phyloP scores from a whole-genome alignment of 176 grass and related monocot species.

The Ensete ventricosum region DNA sequence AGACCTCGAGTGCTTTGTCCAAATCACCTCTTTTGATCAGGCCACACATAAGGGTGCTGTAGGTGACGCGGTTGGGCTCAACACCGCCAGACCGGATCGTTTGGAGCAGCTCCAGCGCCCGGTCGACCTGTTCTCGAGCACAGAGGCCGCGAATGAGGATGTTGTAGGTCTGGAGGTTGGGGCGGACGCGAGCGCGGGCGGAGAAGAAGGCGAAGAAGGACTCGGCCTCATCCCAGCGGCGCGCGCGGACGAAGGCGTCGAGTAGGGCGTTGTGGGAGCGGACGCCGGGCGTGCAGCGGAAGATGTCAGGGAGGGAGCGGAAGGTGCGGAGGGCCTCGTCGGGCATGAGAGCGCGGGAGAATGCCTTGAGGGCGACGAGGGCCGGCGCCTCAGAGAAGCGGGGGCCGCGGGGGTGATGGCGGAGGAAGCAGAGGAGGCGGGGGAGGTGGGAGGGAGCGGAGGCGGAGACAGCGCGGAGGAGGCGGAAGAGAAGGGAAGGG shows the following conservation, averaged over 20 bases:
- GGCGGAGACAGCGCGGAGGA: conserved; percentile 45
- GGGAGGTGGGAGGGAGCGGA: conserved; percentile 32
- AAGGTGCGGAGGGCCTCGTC: conserved; percentile 66
- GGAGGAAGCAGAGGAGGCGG: conserved; percentile 35
- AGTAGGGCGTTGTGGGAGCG: conserved; percentile 78
- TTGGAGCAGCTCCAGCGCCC: conserved; percentile 39
- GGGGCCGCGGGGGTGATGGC: conserved; percentile 30
- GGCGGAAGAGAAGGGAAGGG: conserved; percentile 64
- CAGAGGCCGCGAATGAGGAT: conserved; percentile 79
- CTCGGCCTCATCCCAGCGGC: conserved; percentile 50
- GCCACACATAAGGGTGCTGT: conserved; percentile 58
- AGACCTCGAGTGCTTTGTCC: conserved; percentile 39
- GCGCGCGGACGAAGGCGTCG: conserved; percentile 67
- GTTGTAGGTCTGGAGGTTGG: conserved; percentile 86
- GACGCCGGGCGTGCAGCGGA: conserved; percentile 66
- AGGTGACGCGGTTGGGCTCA: conserved; percentile 58
- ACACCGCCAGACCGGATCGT: conserved; percentile 28
- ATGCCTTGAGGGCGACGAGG: conserved; percentile 57
- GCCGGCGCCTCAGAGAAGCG: conserved; percentile 61
- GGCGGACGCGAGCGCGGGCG: conserved; percentile 37
- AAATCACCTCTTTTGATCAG: conserved; percentile 35
- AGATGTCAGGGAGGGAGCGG: conserved; percentile 38
- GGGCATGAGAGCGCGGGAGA: conserved; percentile 72
- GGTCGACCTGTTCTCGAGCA: conserved; percentile 36
- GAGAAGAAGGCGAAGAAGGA: conserved; percentile 67